These are phyloP conservation scores for Ceratocystis smalleyi DNA, from an alignment of 2,329 filamentous ascomycete genomes.

Conservation along the genomic window DNA sequence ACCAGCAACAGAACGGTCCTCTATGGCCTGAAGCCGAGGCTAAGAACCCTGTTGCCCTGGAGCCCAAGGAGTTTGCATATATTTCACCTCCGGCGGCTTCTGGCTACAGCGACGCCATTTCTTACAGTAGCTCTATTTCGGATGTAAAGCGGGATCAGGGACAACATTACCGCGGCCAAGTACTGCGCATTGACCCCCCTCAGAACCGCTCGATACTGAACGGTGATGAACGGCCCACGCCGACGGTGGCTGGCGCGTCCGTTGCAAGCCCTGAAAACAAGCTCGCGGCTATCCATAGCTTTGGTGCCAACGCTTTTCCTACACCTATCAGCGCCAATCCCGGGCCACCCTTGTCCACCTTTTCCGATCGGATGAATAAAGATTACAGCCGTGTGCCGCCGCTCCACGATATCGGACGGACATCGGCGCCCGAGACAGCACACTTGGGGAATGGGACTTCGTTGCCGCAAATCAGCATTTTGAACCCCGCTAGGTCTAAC, in stretches of 20 bases:
- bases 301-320: slow-evolving; percentile 38
- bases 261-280: slow-evolving; percentile 45
- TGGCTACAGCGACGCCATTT: slow-evolving; percentile 37
- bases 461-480: slow-evolving; percentile 42
- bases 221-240: slow-evolving; percentile 44
- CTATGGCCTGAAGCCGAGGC: slow-evolving; percentile 61
- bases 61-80: slow-evolving; percentile 63
- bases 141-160: slow-evolving; percentile 33
- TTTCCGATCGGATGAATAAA: slow-evolving; percentile 36
- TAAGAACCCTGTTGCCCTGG: slow-evolving; percentile 55
- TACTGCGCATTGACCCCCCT: slow-evolving; percentile 47
- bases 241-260: slow-evolving; percentile 40
- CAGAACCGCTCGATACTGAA: slow-evolving; percentile 38
- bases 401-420: slow-evolving; percentile 42
- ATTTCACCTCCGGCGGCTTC: slow-evolving; percentile 26
- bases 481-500: slow-evolving; percentile 35
- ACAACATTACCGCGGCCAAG: slow-evolving; percentile 45
- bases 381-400: slow-evolving; percentile 46
- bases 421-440: slow-evolving; percentile 32
- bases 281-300: slow-evolving; percentile 42
- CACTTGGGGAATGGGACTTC: slow-evolving; percentile 29
- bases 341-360: slow-evolving; percentile 27
- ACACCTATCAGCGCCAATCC: slow-evolving; percentile 46
- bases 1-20: slow-evolving; percentile 60
- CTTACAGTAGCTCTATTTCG: slow-evolving; percentile 42